Evolutionary conservation across 163 green algal species (phyloP).

Genomic region (Scenedesmus sp.): DNA sequence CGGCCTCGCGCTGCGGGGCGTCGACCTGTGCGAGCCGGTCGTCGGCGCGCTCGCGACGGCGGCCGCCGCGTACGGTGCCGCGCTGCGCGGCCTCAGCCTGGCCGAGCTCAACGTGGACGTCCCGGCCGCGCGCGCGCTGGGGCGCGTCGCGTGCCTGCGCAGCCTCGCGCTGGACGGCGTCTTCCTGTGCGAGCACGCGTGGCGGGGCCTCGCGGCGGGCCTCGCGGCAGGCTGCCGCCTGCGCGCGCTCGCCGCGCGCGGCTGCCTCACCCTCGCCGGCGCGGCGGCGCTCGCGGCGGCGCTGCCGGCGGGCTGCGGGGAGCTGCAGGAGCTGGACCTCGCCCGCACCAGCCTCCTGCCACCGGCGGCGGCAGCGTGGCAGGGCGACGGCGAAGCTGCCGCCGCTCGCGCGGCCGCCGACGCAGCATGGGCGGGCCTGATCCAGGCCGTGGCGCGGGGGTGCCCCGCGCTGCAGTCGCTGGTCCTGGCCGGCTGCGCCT

Average conservation of each 20-base stretch:
- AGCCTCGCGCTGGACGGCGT: not conserved
- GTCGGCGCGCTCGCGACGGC: not conserved
- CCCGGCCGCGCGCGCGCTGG: slow-evolving; percentile 2
- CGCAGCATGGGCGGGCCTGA: not conserved
- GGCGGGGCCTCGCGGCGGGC: not conserved
- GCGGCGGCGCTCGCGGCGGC: not conserved
- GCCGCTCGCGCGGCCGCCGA: not conserved
- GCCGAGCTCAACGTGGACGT: slow-evolving; percentile 33
- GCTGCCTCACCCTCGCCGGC: not conserved
- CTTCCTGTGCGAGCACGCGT: slow-evolving; percentile 32
- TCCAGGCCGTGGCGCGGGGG: too few relatives aligned
- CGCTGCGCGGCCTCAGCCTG: not conserved
- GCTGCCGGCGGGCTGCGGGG: slow-evolving; percentile 1
- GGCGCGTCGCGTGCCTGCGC: not conserved
- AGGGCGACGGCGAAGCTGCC: not conserved
- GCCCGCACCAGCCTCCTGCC: not conserved
- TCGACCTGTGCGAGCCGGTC: slow-evolving; percentile 29
- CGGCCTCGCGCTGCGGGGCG: not conserved
- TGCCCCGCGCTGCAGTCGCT: too few relatives aligned
- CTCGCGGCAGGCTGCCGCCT: slow-evolving; percentile 7
- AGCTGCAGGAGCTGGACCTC: slow-evolving; percentile 20
- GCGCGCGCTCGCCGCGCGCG: slow-evolving; percentile 10
- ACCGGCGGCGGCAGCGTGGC: not conserved
- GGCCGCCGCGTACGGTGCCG: slow-evolving; percentile 2
- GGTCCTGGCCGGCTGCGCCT: slow-evolving; percentile 4